Percentiles rank a stretch among this genome's conserved stretches.
These are phyloP conservation scores for Spergularia bocconei DNA, from an alignment of 148 eudicot genomes.

Conservation along the genomic window DNA sequence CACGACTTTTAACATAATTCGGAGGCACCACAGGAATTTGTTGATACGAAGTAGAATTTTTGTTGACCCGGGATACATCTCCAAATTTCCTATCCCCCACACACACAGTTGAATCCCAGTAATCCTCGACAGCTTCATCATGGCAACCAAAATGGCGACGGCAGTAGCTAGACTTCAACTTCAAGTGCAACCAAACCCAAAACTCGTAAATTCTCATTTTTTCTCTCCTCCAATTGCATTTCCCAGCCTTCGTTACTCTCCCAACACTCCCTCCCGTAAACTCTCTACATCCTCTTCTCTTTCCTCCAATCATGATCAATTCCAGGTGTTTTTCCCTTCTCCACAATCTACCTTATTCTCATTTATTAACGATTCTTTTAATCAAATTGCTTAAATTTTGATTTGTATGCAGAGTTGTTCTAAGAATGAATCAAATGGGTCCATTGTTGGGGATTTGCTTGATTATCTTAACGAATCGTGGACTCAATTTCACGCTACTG, in stretches of 20 bases:
- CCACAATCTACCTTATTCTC: background rate
- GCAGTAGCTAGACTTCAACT: conserved; percentile 43
- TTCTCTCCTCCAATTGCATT: conserved; percentile 21
- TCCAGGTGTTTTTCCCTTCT: conserved; percentile 29
- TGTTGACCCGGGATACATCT: too few relatives aligned
- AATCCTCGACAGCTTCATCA: too few relatives aligned
- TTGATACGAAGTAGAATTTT: too few relatives aligned
- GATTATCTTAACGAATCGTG: conserved; percentile 96
- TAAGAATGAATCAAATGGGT: conserved; percentile 40
- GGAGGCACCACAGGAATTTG: too few relatives aligned
- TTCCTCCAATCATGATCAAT: conserved; percentile 40
- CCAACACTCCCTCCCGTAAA: conserved; percentile 21
- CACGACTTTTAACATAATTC: too few relatives aligned
- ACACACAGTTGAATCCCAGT: too few relatives aligned
- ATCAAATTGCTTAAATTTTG: background rate
- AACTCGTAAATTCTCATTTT: conserved; percentile 18
- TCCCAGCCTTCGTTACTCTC: conserved; percentile 7
- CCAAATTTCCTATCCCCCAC: too few relatives aligned
- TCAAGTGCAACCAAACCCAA: conserved; percentile 28
- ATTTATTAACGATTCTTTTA: background rate
- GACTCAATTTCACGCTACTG: conserved; percentile 99
- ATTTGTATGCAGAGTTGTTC: conserved; percentile 31
- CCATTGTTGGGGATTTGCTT: conserved; percentile 78
- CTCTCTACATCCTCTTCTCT: conserved; percentile 37
- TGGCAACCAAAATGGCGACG: conserved; percentile 32